Percentiles rank a stretch among this genome's conserved stretches.
phyloP scores from a whole-genome alignment of 306 rosid species.

The Dalbergia cultrata region DNA sequence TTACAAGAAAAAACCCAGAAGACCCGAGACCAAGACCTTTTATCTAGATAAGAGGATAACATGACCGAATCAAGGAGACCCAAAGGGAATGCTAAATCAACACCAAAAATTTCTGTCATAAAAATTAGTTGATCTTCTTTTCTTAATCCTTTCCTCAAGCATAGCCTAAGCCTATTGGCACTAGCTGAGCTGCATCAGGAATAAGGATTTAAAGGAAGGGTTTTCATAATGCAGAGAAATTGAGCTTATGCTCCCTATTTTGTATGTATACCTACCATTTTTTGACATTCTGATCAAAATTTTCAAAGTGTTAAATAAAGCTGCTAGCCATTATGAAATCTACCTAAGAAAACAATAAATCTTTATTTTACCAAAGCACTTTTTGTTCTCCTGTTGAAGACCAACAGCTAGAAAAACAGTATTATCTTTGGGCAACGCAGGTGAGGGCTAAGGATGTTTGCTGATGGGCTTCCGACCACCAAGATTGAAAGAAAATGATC shows the following conservation, averaged over 20 bases:
- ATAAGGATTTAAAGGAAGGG: neutral
- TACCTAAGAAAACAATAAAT: neutral
- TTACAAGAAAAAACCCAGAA: too few relatives aligned
- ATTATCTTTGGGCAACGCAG: neutral
- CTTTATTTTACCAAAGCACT: neutral
- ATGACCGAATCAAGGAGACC: too few relatives aligned
- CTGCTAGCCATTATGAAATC: neutral
- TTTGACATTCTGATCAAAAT: neutral
- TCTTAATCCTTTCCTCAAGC: neutral
- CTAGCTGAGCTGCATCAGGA: neutral
- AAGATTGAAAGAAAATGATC: slow-evolving; percentile 11
- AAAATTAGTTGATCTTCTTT: neutral
- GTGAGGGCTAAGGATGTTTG: neutral
- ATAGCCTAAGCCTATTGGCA: neutral
- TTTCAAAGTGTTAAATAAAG: neutral
- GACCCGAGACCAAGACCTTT: too few relatives aligned
- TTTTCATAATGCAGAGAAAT: neutral
- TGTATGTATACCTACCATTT: neutral
- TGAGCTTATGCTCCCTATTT: neutral
- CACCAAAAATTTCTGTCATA: neutral
- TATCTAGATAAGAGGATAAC: too few relatives aligned
- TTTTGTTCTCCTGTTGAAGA: neutral
- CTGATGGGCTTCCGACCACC: slow-evolving; percentile 14
- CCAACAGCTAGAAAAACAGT: neutral
- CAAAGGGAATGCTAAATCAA: too few relatives aligned